Evolutionary conservation across 768 basidiomycete species (phyloP).

Genomic region (Pulveroboletus sp.): DNA sequence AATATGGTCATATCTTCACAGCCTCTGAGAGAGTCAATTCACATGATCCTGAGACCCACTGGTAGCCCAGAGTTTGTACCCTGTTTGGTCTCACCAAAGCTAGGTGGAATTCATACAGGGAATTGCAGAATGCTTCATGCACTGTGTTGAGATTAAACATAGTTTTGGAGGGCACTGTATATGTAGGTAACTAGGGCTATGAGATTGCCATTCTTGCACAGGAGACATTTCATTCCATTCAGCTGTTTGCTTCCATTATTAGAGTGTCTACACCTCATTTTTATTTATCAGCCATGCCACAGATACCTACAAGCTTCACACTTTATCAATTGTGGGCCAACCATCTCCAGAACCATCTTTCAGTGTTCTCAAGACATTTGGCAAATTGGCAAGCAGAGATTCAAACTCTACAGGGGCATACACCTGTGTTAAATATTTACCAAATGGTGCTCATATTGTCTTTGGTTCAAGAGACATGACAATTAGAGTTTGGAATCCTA

Average conservation of each 20-base stretch:
- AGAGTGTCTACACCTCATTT: slow-evolving; percentile 34
- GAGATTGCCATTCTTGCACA: slow-evolving; percentile 13
- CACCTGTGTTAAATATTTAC: slow-evolving; percentile 21
- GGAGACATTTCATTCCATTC: slow-evolving; percentile 31
- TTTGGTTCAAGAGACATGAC: slow-evolving; percentile 23
- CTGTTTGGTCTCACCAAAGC: no score
- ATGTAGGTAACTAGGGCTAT: no score
- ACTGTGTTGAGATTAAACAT: no score
- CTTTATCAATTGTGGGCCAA: slow-evolving; percentile 23
- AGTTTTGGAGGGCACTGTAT: no score
- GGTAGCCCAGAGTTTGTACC: no score
- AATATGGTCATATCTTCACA: no score
- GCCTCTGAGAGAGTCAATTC: no score
- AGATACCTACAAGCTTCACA: slow-evolving; percentile 25
- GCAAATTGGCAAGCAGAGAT: slow-evolving; percentile 18
- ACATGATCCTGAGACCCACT: no score
- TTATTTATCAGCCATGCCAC: slow-evolving; percentile 38
- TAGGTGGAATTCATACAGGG: no score
- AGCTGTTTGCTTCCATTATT: slow-evolving; percentile 28
- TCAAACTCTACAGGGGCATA: slow-evolving; percentile 14
- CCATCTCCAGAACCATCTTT: slow-evolving; percentile 16
- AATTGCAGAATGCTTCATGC: no score
- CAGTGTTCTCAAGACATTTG: slow-evolving; percentile 7
- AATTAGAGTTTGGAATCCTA: slow-evolving; percentile 19
- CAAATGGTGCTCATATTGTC: slow-evolving; percentile 21